Base-by-base conservation (phyloP, 2,329 filamentous ascomycete species). In the Paecilomyces fulvus region DNA sequence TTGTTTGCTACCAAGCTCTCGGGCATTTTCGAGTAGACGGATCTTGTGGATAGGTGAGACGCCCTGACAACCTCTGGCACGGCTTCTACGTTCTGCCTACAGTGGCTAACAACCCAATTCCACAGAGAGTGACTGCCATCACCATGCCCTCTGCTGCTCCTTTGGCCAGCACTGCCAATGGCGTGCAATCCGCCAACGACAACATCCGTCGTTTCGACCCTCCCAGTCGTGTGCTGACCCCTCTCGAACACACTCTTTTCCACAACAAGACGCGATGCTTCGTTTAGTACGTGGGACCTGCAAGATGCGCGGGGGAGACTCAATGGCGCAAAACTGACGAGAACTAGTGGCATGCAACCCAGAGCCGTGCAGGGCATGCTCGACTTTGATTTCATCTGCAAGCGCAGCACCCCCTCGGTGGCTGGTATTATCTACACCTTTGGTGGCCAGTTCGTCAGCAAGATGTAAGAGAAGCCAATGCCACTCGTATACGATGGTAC, bases 351-450 rank as follows among this genome's bases (percentile, higher is more conserved):
- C 77, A 90, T 99, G 73, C 94, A 99, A 81, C 92, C 94, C 72
- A 87, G 92, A 76, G 89, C 89, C 67, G 89, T 92, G 65, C 89
- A 92, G 80, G 88, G 88, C 75, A 92, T 92, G 88, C 89, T 99
- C 75, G 94, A 99, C 79, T 99, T 99, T 77, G 94, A 99, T 83
- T 99, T 97, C 84, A 99, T 99, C 80, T 99, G 94, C 91, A 97
- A 97, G 86, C 90, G 94, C 71, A 84, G 86, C 74, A 95, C 89
- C 59, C 94, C 94, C 63, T 99, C 94, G 58, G 94, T 99, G 58
- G 94, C 94, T 65, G 94, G 92, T 74, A 97, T 99, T 79, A 97
- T 99, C 83, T 99, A 99, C 83, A 96, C 94, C 68, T 99, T 99
- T 73, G 94, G 94, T 75, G 94, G 94, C 66, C 94, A 99, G 80